These are phyloP conservation scores for Boechera retrofracta DNA, from an alignment of 345 rosid species.

Conservation along the genomic window DNA sequence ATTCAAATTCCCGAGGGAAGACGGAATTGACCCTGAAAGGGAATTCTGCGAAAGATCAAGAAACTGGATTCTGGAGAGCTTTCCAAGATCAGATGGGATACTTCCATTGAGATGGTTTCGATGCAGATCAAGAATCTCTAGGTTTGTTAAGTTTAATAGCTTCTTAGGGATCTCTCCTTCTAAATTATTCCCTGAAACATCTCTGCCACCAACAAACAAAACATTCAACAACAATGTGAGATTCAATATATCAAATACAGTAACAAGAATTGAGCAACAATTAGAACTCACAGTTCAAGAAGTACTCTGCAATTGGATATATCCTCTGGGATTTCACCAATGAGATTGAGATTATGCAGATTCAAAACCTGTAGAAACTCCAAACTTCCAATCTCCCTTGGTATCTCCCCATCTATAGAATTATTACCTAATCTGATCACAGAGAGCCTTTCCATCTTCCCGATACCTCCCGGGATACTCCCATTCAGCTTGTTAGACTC, in stretches of 20 bases:
- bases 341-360: constrained; percentile 76
- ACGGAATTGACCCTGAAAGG: constrained; percentile 76
- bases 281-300: constrained; percentile 77
- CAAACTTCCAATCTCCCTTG: constrained; percentile 63
- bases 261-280: constrained; percentile 8
- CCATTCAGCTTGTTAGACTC: constrained; percentile 80
- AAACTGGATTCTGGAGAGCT: constrained; percentile 58
- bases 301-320: constrained; percentile 79
- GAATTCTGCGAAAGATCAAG: constrained; percentile 77
- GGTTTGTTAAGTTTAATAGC: constrained; percentile 65
- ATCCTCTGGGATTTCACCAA: constrained; percentile 65
- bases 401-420: constrained; percentile 65
- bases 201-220: constrained; percentile 72
- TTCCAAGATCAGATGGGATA: constrained; percentile 74
- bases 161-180: constrained; percentile 70
- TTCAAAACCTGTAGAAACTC: constrained; percentile 75
- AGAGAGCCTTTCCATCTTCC: constrained; percentile 58
- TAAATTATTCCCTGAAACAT: constrained; percentile 80
- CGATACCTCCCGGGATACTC: constrained; percentile 60
- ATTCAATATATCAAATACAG: constrained; percentile 4
- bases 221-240: constrained; percentile 44
- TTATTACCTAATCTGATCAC: constrained; percentile 78
- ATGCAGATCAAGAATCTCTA: constrained; percentile 81
- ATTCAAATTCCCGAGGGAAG: constrained; percentile 65
- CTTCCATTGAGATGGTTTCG: constrained; percentile 68